These are phyloP conservation scores for Tillandsia leiboldiana DNA, from an alignment of 176 grass and related monocot genomes.

Conservation along the genomic window DNA sequence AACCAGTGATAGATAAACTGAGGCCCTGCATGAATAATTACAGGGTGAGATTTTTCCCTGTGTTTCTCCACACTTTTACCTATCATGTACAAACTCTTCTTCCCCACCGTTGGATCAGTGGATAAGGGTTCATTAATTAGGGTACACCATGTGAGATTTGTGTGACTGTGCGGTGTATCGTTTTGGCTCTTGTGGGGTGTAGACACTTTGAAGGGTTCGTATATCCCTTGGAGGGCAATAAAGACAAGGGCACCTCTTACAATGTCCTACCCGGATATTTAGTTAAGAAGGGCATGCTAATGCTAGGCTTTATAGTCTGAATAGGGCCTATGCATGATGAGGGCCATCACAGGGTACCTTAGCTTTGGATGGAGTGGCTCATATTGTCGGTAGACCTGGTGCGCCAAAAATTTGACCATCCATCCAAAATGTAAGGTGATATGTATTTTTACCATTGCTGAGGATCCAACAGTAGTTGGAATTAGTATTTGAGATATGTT, in stretches of 20 bases:
- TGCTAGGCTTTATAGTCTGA: conserved; percentile 17
- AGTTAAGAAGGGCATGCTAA: conserved; percentile 57
- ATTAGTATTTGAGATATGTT: too few species aligned
- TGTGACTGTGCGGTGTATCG: conserved; percentile 1
- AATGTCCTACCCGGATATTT: conserved; percentile 53
- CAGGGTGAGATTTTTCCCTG: neutral
- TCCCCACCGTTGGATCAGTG: conserved; percentile 11
- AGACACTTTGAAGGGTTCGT: neutral
- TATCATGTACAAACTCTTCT: conserved; percentile 1
- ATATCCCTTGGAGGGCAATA: conserved; percentile 24
- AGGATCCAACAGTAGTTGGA: too few species aligned
- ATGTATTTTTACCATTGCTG: too few species aligned
- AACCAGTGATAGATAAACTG: conserved; percentile 2
- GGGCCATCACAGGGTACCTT: conserved; percentile 30
- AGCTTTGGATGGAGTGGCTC: conserved; percentile 24
- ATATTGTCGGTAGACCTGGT: neutral
- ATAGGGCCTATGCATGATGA: conserved; percentile 34
- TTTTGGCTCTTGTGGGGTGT: neutral
- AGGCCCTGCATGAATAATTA: conserved; percentile 14
- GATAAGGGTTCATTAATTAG: neutral
- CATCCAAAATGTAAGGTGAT: too few species aligned
- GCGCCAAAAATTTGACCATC: too few species aligned
- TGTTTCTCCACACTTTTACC: conserved; percentile 10
- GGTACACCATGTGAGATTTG: neutral
- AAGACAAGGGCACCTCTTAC: conserved; percentile 95